phyloP scores from a whole-genome alignment of 1,139 yeast genomes.

The Meyerozyma sp. region DNA sequence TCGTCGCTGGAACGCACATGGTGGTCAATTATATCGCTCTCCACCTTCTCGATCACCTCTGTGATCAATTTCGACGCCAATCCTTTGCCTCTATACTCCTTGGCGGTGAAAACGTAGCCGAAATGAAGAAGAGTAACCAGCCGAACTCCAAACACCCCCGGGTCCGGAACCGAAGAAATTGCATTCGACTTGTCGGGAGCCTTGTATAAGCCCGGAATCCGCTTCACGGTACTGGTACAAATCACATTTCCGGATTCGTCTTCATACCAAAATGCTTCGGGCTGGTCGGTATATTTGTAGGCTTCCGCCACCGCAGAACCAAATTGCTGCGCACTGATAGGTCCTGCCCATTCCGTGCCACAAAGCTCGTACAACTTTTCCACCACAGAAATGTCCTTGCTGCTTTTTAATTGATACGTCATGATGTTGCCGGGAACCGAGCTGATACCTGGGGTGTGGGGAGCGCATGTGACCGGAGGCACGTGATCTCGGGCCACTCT shows the following conservation, averaged over 20 bases:
- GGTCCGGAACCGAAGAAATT: conserved; percentile 29
- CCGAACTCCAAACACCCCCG: conserved; percentile 28
- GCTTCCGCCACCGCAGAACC: conserved; percentile 17
- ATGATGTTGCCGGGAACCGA: background rate
- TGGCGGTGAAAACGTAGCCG: conserved; percentile 24
- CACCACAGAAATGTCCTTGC: conserved; percentile 9
- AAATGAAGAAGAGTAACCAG: conserved; percentile 23
- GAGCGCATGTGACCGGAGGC: background rate
- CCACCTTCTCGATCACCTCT: conserved; percentile 28
- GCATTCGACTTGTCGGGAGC: conserved; percentile 25
- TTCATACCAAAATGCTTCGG: conserved; percentile 25
- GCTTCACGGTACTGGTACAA: conserved; percentile 22
- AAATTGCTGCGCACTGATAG: conserved; percentile 20
- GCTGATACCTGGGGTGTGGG: background rate
- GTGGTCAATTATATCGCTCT: conserved; percentile 22
- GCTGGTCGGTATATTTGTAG: conserved; percentile 10
- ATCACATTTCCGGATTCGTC: conserved; percentile 19
- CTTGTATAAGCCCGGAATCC: conserved; percentile 25
- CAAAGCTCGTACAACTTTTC: conserved; percentile 20
- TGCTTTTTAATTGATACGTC: background rate
- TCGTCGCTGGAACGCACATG: conserved; percentile 18
- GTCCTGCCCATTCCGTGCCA: conserved; percentile 27
- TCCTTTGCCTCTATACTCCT: conserved; percentile 25
- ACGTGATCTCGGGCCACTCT: background rate
- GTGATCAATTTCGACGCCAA: conserved; percentile 24